Evolutionary conservation across 257 asterid species (phyloP).

Genomic region (Plectranthus barbatus): DNA sequence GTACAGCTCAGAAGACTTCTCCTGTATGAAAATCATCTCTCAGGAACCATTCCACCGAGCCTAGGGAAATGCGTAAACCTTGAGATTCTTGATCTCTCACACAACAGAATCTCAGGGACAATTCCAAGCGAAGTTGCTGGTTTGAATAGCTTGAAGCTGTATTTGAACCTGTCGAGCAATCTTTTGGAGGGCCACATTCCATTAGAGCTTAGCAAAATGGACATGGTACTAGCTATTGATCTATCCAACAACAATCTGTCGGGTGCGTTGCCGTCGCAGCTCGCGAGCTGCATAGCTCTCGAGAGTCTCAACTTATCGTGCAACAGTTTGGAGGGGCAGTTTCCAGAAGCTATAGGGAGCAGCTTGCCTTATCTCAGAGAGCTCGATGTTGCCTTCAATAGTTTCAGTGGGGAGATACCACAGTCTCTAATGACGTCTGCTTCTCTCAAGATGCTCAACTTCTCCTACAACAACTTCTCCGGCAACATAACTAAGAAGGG

Average conservation of each 20-base stretch:
- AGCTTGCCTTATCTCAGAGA: conserved; percentile 45
- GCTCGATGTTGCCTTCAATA: conserved; percentile 54
- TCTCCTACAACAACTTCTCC: conserved; percentile 48
- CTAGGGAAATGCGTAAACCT: conserved; percentile 57
- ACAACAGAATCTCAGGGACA: conserved; percentile 46
- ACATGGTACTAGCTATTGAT: conserved; percentile 70
- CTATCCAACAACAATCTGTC: conserved; percentile 57
- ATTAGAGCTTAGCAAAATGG: conserved; percentile 65
- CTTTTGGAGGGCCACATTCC: conserved; percentile 54
- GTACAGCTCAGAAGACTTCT: conserved; percentile 53
- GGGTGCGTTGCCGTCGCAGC: conserved; percentile 50
- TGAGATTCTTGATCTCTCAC: conserved; percentile 71
- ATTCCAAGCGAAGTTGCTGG: conserved; percentile 69
- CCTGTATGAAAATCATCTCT: conserved; percentile 40
- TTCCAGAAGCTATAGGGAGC: conserved; percentile 46
- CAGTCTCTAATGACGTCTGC: conserved; percentile 32
- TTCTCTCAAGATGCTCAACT: conserved; percentile 38
- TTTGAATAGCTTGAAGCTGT: conserved; percentile 53
- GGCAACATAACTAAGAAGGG: conserved; percentile 52
- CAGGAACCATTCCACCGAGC: conserved; percentile 58
- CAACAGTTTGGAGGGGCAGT: conserved; percentile 39
- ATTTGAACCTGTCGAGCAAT: conserved; percentile 64
- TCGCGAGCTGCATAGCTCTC: conserved; percentile 78
- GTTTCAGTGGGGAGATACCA: conserved; percentile 49
- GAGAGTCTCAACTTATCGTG: conserved; percentile 46